Base-by-base conservation (phyloP, 768 basidiomycete genomes). In the Trametes coccinea region DNA sequence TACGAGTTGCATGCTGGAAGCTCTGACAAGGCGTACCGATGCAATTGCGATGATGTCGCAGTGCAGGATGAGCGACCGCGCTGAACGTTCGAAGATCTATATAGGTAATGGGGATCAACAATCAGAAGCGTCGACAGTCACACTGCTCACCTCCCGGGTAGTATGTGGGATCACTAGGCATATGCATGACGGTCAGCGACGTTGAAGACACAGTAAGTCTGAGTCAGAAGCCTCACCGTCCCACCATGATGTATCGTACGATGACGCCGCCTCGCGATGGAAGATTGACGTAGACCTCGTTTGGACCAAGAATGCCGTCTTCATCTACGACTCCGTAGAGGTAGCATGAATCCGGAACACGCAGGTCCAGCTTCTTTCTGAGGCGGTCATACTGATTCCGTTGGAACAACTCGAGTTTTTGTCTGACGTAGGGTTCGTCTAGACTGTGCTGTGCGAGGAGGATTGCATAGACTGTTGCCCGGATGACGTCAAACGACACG, bases 251-350 rank as follows among this genome's bases (percentile, higher is more conserved):
- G 16, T 58, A 51, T 11, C 56, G 56, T 4, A 62, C 61, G 0
- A 62, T 27, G 1, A 62, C 61, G 1, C 66, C 62, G 11, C 41
- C 43, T 4, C 66, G 62, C 6, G 44, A 44, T 0, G 66, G 66
- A 4, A 66, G 56, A 27, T 66, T 66, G 51, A 66, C 55, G 33
- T 64, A 62, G n/a, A 66, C 66, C 37, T 66, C 62, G 53, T 64
- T 34, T 5, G 55, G 53, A 5, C 47, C 53, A 14, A 66, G 62
- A 3, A 64, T 43, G n/a, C 62, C 66, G 8, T 58, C 44, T 53
- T 66, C 66, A 17, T 66, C 66, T 7, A 66, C 60, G 1, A 66
- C 60, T 0, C 66, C 66, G 29, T 46, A 66, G 10, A 59, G 13
- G 37, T 59, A 64, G 41, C 56, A 49, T 5, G 66, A 66, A 2